These are phyloP conservation scores for Acaromyces ingoldii DNA, from an alignment of 1,284 basidiomycete species.

Conservation along the genomic window DNA sequence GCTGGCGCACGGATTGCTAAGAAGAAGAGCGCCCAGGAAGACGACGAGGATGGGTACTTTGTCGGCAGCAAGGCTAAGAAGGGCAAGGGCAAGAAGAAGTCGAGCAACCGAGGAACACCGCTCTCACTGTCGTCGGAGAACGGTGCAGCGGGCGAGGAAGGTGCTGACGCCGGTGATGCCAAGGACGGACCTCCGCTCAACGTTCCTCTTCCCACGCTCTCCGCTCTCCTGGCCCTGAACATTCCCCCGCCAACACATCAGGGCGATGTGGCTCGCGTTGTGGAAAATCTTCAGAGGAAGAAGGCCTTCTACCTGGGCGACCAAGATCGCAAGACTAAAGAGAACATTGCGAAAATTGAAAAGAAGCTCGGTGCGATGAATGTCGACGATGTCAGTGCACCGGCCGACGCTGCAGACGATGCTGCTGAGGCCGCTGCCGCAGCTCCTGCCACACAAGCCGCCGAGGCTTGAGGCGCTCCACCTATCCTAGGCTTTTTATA, in stretches of 20 bases:
- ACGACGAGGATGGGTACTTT: slow-evolving; percentile 76
- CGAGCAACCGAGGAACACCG: slow-evolving; percentile 29
- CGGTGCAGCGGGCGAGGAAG: slow-evolving; percentile 9
- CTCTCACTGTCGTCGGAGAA: slow-evolving; percentile 20
- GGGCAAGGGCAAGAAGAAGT: slow-evolving; percentile 61
- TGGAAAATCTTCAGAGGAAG: slow-evolving; percentile 89
- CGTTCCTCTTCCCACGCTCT: slow-evolving; percentile 77
- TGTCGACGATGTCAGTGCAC: too few relatives aligned
- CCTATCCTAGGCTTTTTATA: too few relatives aligned
- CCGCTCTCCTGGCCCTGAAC: slow-evolving; percentile 78
- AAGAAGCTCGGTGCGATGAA: too few relatives aligned
- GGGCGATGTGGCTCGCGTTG: slow-evolving; percentile 72
- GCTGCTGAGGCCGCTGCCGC: too few relatives aligned
- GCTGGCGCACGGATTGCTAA: slow-evolving; percentile 68
- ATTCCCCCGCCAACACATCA: slow-evolving; percentile 80
- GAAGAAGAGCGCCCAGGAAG: slow-evolving; percentile 77
- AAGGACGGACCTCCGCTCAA: too few relatives aligned
- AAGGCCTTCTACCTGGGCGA: slow-evolving; percentile 83
- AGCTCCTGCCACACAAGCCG: too few relatives aligned
- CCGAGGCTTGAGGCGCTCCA: too few relatives aligned
- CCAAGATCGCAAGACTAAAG: slow-evolving; percentile 56
- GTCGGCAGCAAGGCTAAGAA: slow-evolving; percentile 64
- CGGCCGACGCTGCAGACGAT: too few relatives aligned
- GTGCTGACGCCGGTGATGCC: slow-evolving; percentile 21
- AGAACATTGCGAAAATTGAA: slow-evolving; percentile 46